Percentiles rank a stretch among this genome's conserved stretches.
phyloP scores from a whole-genome alignment of 2,329 filamentous ascomycete genomes.

The Ustilaginoidea virens region DNA sequence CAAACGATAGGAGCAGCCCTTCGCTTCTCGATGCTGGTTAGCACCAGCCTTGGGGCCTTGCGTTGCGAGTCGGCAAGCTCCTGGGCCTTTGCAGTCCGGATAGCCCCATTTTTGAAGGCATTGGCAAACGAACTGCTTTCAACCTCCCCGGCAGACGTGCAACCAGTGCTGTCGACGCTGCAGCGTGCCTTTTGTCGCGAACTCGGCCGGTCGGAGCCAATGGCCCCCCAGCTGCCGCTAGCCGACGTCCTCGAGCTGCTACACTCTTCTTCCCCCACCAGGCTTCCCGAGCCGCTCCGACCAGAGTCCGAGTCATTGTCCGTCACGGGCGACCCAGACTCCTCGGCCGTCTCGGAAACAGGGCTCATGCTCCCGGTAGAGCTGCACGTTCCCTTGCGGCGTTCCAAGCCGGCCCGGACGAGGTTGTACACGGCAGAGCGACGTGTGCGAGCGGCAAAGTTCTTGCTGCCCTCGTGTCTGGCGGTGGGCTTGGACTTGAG shows the following conservation, averaged over 20 bases:
- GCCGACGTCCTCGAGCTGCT: conserved; percentile 64
- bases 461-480: conserved; percentile 92
- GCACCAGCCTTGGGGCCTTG: conserved; percentile 72
- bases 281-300: conserved; percentile 61
- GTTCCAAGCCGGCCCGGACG: conserved; percentile 75
- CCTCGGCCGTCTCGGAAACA: conserved; percentile 63
- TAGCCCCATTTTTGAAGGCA: conserved; percentile 45
- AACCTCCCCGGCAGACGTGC: conserved; percentile 28
- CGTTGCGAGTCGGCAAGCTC: conserved; percentile 48
- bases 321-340: conserved; percentile 49
- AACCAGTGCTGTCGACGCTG: conserved; percentile 51
- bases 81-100: conserved; percentile 34
- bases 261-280: conserved; percentile 55
- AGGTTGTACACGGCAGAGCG: conserved; percentile 85
- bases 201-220: conserved; percentile 71
- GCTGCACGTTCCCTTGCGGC: conserved; percentile 61
- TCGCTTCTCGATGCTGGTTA: conserved; percentile 82
- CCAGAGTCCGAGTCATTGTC: conserved; percentile 64
- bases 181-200: conserved; percentile 49
- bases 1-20: conserved; percentile 30
- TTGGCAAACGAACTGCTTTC: conserved; percentile 48
- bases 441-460: conserved; percentile 85
- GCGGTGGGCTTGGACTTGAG: conserved; percentile 78
- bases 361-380: conserved; percentile 71
- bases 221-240: conserved; percentile 61